Conservation (phyloP, 1,139 yeast species). For the Lodderomyces metapsilosis region DNA sequence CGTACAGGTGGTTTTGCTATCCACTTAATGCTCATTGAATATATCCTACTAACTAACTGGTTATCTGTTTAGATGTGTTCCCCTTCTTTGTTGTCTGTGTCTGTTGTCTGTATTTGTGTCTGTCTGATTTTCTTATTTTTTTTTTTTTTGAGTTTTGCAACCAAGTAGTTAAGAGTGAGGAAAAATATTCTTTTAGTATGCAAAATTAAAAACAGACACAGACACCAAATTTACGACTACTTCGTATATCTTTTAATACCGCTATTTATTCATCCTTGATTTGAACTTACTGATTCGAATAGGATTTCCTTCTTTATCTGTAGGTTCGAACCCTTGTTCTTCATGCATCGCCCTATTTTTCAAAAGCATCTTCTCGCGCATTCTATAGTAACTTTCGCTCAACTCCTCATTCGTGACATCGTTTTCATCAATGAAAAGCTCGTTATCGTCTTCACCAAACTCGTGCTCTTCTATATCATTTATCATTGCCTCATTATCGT, state of each 20-base stretch:
- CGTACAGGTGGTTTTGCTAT: too few relatives aligned
- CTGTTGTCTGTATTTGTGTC: too few relatives aligned
- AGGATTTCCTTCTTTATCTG: constrained; percentile 67
- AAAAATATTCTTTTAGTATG: too few relatives aligned
- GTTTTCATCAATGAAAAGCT: constrained; percentile 22
- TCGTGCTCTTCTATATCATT: constrained; percentile 32
- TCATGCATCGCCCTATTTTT: constrained; percentile 43
- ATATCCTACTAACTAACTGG: too few relatives aligned
- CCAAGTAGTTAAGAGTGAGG: too few relatives aligned
- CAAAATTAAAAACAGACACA: not conserved
- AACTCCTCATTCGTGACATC: constrained; percentile 43
- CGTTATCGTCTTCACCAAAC: constrained; percentile 43
- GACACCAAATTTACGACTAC: not conserved
- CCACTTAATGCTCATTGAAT: too few relatives aligned
- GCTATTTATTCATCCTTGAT: constrained; percentile 25
- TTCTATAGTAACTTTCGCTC: constrained; percentile 53
- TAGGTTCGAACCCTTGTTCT: constrained; percentile 64
- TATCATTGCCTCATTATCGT: constrained; percentile 42
- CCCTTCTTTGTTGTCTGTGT: too few relatives aligned
- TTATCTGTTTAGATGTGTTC: too few relatives aligned
- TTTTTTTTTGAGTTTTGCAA: too few relatives aligned
- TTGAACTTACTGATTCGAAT: constrained; percentile 65
- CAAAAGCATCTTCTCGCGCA: constrained; percentile 52
- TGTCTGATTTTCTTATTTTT: too few relatives aligned
- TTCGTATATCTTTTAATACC: too few relatives aligned